Evolutionary conservation across 176 grass and related monocot genomes (phyloP), one percentile per base, ranked within the genome.

Genomic region (Aegilops longissima): DNA sequence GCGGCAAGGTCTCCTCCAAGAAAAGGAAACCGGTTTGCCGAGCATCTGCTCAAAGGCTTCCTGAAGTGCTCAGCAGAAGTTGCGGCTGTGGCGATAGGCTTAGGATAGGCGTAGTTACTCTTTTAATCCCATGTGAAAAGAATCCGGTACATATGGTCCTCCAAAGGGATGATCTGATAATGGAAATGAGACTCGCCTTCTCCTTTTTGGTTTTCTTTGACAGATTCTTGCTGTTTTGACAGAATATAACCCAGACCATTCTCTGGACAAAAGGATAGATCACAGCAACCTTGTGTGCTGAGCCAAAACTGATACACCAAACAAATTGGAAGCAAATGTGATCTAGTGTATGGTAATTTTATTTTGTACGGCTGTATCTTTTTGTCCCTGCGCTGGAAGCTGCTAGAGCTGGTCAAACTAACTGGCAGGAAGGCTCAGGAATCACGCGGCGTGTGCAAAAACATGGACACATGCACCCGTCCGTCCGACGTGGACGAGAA

Each of bases 1-100:
- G 94, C 93, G 97, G 83, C 85, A 86, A 89, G 85, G 39, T 91
- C 24, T 88, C 73, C 18, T 16, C 25, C 85, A 79, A 69, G 59
- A 59, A 27, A 87, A 85, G 76, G 90, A 96, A 18, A 89, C 80
- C 78, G 92, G 94, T 29, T 74, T 99, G 90, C 92, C 89, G 9
- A 64, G 70, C 76, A 12, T 82, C 84, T 95, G 93, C 85, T 88
- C 82, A 47, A 87, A 83, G 82, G 77, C 76, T 45, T 74, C 65
- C 67, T 92, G 79, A 93, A 83, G 40, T 52, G 40, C n/a, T 49
- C 24, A 6, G 20, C 47, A n/a, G 49, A 31, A 12, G 21, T 51
- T 81, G 29, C 77, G 52, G 56, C 20, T 73, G 88, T 76, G 47
- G 85, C 35, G 61, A 78, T 59, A 59, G 56, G 56, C 18, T 21